These are phyloP conservation scores for Coffea humblotiana DNA, from an alignment of 305 asterid species.

Conservation along the genomic window DNA sequence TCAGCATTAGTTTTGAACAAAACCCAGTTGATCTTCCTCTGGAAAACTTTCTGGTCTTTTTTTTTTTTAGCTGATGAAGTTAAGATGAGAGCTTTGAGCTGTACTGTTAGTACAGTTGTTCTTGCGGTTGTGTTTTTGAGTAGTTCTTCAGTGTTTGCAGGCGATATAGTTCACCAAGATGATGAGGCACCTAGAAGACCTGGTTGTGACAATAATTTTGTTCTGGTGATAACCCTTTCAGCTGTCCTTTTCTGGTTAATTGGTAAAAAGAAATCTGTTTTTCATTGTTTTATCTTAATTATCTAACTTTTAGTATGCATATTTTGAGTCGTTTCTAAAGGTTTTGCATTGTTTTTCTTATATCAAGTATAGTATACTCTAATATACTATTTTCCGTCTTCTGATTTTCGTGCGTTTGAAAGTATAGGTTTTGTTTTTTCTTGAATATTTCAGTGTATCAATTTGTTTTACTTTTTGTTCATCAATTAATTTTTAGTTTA, in stretches of 20 bases:
- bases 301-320: not conserved
- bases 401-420: not conserved
- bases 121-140: constrained; percentile 44
- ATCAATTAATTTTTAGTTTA: not conserved
- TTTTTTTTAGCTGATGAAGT: constrained; percentile 39
- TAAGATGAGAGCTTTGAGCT: constrained; percentile 39
- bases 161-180: constrained; percentile 91
- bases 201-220: constrained; percentile 88
- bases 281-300: constrained; percentile 7
- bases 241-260: constrained; percentile 7
- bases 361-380: too few relatives aligned
- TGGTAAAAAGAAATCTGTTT: not conserved
- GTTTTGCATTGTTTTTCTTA: not conserved
- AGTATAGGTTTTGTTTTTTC: not conserved
- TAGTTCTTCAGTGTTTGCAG: constrained; percentile 54
- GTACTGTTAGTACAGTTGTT: constrained; percentile 39
- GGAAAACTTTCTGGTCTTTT: not conserved
- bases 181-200: constrained; percentile 78
- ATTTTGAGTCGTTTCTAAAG: not conserved
- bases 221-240: constrained; percentile 51
- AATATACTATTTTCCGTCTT: not conserved
- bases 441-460: not conserved
- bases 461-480: not conserved
- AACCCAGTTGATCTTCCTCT: constrained; percentile 28
- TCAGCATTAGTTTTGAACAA: not conserved